Percentiles rank a stretch among this genome's conserved stretches.
Conservation (phyloP, 768 basidiomycete genomes). For the Fibroporia radiculosa region DNA sequence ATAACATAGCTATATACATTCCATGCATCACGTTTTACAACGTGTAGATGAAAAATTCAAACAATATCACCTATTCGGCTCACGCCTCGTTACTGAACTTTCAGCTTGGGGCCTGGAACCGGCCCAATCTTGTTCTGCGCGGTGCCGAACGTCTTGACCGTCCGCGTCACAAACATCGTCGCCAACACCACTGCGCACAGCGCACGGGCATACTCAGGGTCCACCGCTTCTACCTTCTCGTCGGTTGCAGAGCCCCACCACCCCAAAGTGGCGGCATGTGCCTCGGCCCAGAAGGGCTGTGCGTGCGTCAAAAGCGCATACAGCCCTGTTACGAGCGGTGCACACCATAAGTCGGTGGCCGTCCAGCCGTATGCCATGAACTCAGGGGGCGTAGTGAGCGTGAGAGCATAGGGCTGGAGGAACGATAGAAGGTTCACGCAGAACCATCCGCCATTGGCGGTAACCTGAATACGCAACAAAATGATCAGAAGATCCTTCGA, state of each 20-base stretch:
- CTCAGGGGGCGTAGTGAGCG: conserved; percentile 72
- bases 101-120: conserved; percentile 8
- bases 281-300: conserved; percentile 74
- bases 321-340: conserved; percentile 66
- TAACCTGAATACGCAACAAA: conserved; percentile 32
- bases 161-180: conserved; percentile 52
- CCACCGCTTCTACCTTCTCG: conserved; percentile 37
- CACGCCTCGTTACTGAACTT: conserved; percentile 18
- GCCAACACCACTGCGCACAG: conserved; percentile 63
- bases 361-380: conserved; percentile 82
- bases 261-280: conserved; percentile 40
- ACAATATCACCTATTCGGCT: too few relatives aligned
- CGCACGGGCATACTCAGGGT: conserved; percentile 60
- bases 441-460: conserved; percentile 80
- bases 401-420: conserved; percentile 61
- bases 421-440: conserved; percentile 67
- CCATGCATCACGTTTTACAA: too few relatives aligned
- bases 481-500: not conserved
- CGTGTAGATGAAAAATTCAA: too few relatives aligned
- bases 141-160: conserved; percentile 53
- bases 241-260: conserved; percentile 34
- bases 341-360: conserved; percentile 78
- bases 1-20: too few relatives aligned
- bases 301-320: conserved; percentile 82
- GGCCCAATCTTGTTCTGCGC: conserved; percentile 1